phyloP scores from a whole-genome alignment of 2,329 filamentous ascomycete species.

The Microsporum canis region DNA sequence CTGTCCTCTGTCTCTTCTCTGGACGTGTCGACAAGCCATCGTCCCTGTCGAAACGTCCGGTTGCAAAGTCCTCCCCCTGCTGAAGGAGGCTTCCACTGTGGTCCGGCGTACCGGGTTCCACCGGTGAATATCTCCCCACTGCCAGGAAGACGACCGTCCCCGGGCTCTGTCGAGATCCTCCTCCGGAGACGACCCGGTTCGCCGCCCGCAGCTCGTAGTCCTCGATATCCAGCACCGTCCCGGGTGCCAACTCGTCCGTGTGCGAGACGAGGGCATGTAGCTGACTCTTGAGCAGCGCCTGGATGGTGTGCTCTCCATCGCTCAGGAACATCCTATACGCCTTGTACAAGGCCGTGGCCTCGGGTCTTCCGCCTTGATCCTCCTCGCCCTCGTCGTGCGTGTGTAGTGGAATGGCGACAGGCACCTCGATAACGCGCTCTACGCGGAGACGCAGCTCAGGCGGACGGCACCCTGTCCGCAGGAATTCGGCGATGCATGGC shows the following conservation, averaged over 20 bases:
- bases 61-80: too few species aligned
- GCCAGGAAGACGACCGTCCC: constrained; percentile 18
- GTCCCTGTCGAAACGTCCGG: not conserved
- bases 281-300: constrained; percentile 18
- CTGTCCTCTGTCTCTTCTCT: not conserved
- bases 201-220: constrained; percentile 18
- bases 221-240: constrained; percentile 17
- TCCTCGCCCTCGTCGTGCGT: not conserved
- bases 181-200: not conserved
- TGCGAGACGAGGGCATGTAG: constrained; percentile 13
- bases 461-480: constrained; percentile 21
- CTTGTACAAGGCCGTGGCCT: not conserved
- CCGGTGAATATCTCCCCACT: constrained; percentile 16
- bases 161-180: not conserved
- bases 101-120: not conserved
- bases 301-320: constrained; percentile 22
- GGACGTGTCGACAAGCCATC: not conserved
- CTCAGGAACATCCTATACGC: constrained; percentile 16
- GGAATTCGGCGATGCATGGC: constrained; percentile 22
- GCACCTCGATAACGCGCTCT: constrained; percentile 18
- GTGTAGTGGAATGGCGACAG: not conserved
- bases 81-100: too few species aligned
- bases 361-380: not conserved
- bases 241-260: constrained; percentile 10
- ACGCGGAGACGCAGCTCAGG: constrained; percentile 19